Base-by-base conservation (phyloP, 2,329 filamentous ascomycete genomes). In the Penicillium sp. region DNA sequence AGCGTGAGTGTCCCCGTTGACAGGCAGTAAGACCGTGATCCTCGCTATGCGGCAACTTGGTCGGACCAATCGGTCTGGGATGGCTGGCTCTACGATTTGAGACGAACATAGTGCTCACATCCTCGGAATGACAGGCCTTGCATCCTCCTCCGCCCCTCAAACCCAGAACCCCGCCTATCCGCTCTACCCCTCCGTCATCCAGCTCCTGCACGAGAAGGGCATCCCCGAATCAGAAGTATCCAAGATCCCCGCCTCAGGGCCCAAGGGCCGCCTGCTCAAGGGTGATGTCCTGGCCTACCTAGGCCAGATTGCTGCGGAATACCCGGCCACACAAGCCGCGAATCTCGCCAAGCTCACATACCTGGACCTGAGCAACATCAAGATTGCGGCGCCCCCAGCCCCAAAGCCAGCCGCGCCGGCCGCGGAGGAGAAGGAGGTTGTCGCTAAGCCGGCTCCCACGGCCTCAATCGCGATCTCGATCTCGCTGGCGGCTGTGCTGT, bases 301-400 rank as follows among this genome's bases (percentile, higher is more conserved):
- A 11, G 93, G 93, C 48, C 74, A 77, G 54, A 87, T 96, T 58
- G 74, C 83, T 45, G 73, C 81, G 48, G 76, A 81, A 43, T 85
- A 87, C 53, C 86, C 91, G 2, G 76, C 79, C 15, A 74, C 81
- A 46, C 77, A 89, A 54, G 85, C 86, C 39, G 73, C 78, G 42
- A 81, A 80, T 36, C 83, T 94, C 60, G 75, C 80, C 45, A 84
- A 88, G 66, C 80, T 93, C 33, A 73, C 79, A 28, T 88, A 94
- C 65, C 81, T 98, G 37, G 91, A 98, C 64, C 80, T 98, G 16
- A 93, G 86, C 73, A 95, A 97, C 73, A 91, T 97, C 73, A 94
- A 94, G 74, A 71, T 91, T 43, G 84, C 83, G 33, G 55, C 66
- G n/a, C 56, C 69, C 11, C 59, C 61, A 16, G 53, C 61, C 15